Percentiles rank a stretch among this genome's conserved stretches.
Evolutionary conservation across 805 yeast species (phyloP).

Genomic region (Danielia reshetovae): DNA sequence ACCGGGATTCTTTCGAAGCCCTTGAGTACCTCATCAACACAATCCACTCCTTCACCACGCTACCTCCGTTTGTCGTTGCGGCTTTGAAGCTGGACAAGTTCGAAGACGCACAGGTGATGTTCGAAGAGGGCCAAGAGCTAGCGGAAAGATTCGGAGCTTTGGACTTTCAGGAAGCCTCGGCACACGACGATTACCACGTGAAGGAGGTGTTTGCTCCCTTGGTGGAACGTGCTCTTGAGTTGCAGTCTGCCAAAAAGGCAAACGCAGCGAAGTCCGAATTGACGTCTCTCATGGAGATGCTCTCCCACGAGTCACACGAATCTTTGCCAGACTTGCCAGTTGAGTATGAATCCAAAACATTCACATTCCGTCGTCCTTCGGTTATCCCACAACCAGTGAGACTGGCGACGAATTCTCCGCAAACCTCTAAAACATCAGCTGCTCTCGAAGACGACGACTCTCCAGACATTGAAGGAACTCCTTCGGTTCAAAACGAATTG

Average conservation of each 20-base stretch:
- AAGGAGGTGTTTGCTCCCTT: constrained; percentile 29
- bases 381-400: background rate
- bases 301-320: background rate
- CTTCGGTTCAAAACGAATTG: no score
- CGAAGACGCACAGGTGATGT: constrained; percentile 24
- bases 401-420: no score
- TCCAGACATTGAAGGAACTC: no score
- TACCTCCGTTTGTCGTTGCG: constrained; percentile 30
- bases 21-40: constrained; percentile 27
- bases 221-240: constrained; percentile 8
- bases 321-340: no score
- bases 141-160: constrained; percentile 25
- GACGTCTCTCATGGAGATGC: background rate
- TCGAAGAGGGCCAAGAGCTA: constrained; percentile 27
- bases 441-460: no score
- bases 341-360: no score
- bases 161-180: constrained; percentile 26
- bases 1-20: constrained; percentile 24
- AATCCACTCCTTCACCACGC: constrained; percentile 17
- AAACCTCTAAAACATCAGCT: no score
- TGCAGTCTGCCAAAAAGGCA: background rate
- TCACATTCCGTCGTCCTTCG: no score
- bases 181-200: constrained; percentile 18
- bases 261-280: background rate
- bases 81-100: constrained; percentile 28